Conservation (phyloP, 495 filamentous ascomycete species). For the Penicillium antarcticum region DNA sequence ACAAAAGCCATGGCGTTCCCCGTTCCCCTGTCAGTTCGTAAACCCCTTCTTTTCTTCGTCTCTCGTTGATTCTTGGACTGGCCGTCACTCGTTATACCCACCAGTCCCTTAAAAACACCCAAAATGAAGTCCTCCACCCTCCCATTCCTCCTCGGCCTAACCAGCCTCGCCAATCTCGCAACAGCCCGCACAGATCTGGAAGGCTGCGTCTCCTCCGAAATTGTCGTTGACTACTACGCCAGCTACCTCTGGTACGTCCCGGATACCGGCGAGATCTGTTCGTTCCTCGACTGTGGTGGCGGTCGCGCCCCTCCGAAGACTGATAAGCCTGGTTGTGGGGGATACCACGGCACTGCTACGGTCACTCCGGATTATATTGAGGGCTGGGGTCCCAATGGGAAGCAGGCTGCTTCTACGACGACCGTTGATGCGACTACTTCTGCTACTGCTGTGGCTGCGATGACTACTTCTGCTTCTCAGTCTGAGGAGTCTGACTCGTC, state of each 20-base stretch:
- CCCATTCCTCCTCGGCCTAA: constrained; percentile 12
- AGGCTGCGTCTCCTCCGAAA: constrained; percentile 27
- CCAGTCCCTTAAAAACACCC: constrained; percentile 9
- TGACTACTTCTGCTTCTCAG: constrained; percentile 4
- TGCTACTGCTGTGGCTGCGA: constrained; percentile 10
- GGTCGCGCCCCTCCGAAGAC: constrained; percentile 60
- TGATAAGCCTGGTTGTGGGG: constrained; percentile 55
- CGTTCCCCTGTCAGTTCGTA: background rate
- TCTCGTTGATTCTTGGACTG: background rate
- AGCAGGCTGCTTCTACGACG: constrained; percentile 14
- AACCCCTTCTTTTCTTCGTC: background rate
- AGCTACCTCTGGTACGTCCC: constrained; percentile 53
- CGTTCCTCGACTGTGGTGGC: constrained; percentile 61
- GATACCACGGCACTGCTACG: constrained; percentile 55
- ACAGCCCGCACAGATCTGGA: constrained; percentile 27
- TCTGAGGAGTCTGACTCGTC: constrained; percentile 2
- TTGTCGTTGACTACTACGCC: constrained; percentile 34
- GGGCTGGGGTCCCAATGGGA: constrained; percentile 30
- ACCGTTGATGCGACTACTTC: constrained; percentile 12
- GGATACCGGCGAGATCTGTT: constrained; percentile 57
- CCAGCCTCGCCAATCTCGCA: constrained; percentile 12
- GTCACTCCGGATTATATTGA: constrained; percentile 48
- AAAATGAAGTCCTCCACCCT: constrained; percentile 26
- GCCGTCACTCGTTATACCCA: constrained; percentile 4
- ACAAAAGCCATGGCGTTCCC: no score